Conservation (phyloP, 495 filamentous ascomycete species). For the Trichoderma asperelloides region DNA sequence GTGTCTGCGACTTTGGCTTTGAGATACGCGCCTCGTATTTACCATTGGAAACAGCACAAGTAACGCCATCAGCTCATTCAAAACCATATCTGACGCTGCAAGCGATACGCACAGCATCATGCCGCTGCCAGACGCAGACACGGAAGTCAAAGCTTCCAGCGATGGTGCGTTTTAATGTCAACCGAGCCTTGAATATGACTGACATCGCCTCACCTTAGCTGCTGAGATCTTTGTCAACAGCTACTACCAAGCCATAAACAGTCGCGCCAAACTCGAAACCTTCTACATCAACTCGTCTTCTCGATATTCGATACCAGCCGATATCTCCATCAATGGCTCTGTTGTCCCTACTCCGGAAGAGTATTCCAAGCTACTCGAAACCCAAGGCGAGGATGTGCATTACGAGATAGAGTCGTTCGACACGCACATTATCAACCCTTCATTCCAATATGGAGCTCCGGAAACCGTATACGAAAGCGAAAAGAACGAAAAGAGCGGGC, state of each 20-base stretch:
- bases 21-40: no score
- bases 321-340: conserved; percentile 39
- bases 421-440: conserved; percentile 61
- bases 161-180: conserved; percentile 20
- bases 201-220: conserved; percentile 17
- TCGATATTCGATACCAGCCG: conserved; percentile 26
- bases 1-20: not conserved
- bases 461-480: conserved; percentile 15
- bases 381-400: conserved; percentile 18
- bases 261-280: conserved; percentile 20
- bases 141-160: conserved; percentile 18
- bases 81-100: no score
- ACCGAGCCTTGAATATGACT: not conserved
- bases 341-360: conserved; percentile 26
- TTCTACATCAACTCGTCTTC: conserved; percentile 31
- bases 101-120: not conserved
- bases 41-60: no score
- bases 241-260: conserved; percentile 33
- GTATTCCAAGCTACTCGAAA: conserved; percentile 29
- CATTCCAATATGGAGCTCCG: conserved; percentile 34
- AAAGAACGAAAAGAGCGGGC: conserved; percentile 26
- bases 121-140: conserved; percentile 14
- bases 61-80: no score
- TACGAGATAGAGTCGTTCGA: conserved; percentile 60
- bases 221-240: conserved; percentile 31